These are phyloP conservation scores for Sphaerulina vaccinii DNA, from an alignment of 2,329 filamentous ascomycete species.

Conservation along the genomic window DNA sequence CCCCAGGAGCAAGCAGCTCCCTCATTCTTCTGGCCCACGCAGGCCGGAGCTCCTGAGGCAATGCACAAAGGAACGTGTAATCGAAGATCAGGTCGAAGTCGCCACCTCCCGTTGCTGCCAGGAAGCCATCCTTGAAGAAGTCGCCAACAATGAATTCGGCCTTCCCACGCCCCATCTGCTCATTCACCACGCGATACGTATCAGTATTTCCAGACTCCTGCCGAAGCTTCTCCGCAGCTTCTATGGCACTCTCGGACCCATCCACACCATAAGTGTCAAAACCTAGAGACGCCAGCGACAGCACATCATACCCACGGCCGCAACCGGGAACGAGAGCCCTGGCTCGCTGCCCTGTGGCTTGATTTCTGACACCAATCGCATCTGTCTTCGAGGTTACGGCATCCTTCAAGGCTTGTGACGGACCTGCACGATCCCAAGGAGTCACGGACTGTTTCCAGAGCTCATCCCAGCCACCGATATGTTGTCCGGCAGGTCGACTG, in stretches of 20 bases:
- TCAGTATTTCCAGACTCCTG: constrained; percentile 37
- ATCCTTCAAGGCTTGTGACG: constrained; percentile 61
- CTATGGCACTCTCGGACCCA: constrained; percentile 53
- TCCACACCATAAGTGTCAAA: constrained; percentile 78
- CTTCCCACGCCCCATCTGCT: constrained; percentile 48
- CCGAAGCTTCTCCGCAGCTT: constrained; percentile 49
- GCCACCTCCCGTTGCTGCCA: constrained; percentile 42
- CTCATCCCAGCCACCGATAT: constrained; percentile 35
- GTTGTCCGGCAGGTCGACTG: constrained; percentile 41
- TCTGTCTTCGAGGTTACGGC: constrained; percentile 41
- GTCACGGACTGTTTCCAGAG: constrained; percentile 57
- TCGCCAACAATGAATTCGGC: constrained; percentile 61
- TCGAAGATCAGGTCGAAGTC: constrained; percentile 67
- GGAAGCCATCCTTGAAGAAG: constrained; percentile 65
- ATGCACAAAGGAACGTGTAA: constrained; percentile 64
- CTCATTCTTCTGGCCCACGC: constrained; percentile 58
- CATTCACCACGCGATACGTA: constrained; percentile 46
- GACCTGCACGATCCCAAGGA: constrained; percentile 59
- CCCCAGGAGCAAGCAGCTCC: constrained; percentile 53
- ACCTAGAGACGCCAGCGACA: constrained; percentile 70
- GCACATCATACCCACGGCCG: constrained; percentile 77
- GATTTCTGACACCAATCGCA: constrained; percentile 24
- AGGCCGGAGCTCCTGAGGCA: constrained; percentile 55
- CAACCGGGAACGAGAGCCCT: constrained; percentile 76
- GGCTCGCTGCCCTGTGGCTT: constrained; percentile 39